Base-by-base conservation (phyloP, 2,329 filamentous ascomycete genomes). In the Xylogone sp. region DNA sequence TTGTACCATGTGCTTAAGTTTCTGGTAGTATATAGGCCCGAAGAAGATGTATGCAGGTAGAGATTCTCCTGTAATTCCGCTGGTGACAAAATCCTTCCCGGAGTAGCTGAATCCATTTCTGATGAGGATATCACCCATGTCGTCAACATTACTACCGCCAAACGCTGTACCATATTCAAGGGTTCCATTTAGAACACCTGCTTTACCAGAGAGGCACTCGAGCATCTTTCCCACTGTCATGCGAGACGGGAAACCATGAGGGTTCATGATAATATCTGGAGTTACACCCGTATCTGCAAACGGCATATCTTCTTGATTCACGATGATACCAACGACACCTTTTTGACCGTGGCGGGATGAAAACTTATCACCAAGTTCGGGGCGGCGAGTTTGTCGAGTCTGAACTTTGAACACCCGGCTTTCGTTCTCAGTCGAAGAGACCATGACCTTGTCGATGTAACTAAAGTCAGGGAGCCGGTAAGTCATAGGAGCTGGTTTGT, bases 251-350 rank as follows among this genome's bases (percentile, higher is more conserved):
- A 99, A 99, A 84, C 94, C 94, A 73, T 99, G 94, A 0, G 95
- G 94, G 75, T 99, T 99, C 94, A 99, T 99, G 82, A 99, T 99
- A 60, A 99, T 97, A 70, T 99, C 94, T 0, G 94, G 94, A n/a
- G 85, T 87, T 59, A 99, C 83, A 2, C 94, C 95, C 48, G 80
- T 76, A 70, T 99, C 94, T 31, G 88, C 88, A 73, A 99, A 99
- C 0, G 94, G 94, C 84, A 99, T 88, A 67, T 99, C 94, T 66
- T 94, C 91, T 71, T 97, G 93, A 56, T 96, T 89, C 18, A 93
- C 91, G 53, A 99, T 97, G 61, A 97, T 93, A 51, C 94, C 94
- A 1, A 96, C 91, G 19, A 97, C 94, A 74, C 94, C 94, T 70
- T 99, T 99, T 66, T 99, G 94, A 19, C 94, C 94, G 79, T 99